phyloP scores from a whole-genome alignment of 441 rosid genomes.

The Erysimum cheiri region DNA sequence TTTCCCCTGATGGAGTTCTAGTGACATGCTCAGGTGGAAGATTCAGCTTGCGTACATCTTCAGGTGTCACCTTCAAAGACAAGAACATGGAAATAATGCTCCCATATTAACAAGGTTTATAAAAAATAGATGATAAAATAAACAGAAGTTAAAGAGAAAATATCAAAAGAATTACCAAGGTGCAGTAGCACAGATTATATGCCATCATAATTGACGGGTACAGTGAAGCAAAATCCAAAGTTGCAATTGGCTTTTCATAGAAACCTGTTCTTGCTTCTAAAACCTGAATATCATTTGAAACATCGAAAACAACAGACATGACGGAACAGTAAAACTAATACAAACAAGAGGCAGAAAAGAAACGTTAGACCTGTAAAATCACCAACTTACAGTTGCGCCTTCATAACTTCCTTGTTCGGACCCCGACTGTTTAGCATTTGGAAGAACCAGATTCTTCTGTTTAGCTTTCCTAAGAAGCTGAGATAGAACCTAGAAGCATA shows the following conservation, averaged over 20 bases:
- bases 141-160: constrained; percentile 23
- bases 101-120: constrained; percentile 20
- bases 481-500: constrained; percentile 82
- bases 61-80: constrained; percentile 77
- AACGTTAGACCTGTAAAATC: constrained; percentile 4
- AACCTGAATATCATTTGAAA: constrained; percentile 57
- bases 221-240: constrained; percentile 95
- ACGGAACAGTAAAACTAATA: constrained; percentile 16
- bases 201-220: constrained; percentile 99
- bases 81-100: constrained; percentile 37
- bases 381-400: constrained; percentile 95
- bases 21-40: constrained; percentile 83
- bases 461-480: constrained; percentile 97
- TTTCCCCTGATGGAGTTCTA: constrained; percentile 96
- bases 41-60: constrained; percentile 82
- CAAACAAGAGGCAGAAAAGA: constrained; percentile 14
- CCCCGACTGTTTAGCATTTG: constrained; percentile 88
- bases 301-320: constrained; percentile 37
- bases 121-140: constrained; percentile 16
- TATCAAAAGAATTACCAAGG: constrained; percentile 64
- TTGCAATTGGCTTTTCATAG: constrained; percentile 96
- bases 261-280: constrained; percentile 94
- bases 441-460: constrained; percentile 83
- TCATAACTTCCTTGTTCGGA: constrained; percentile 95
- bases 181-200: constrained; percentile 95